Conservation (phyloP, 106 monocot species). For the Phalaenopsis equestris region DNA sequence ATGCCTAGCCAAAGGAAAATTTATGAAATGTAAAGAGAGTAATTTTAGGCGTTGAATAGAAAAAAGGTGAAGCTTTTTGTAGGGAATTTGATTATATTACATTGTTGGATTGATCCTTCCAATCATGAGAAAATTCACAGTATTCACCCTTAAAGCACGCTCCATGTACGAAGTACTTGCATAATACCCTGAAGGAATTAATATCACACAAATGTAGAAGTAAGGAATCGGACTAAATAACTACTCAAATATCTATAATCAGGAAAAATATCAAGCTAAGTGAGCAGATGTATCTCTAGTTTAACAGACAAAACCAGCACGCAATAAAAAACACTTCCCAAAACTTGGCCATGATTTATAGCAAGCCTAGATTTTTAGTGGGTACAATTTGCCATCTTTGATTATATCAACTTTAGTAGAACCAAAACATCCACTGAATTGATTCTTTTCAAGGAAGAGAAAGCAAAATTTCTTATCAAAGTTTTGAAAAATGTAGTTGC, state of each 20-base stretch:
- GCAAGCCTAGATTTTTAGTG: background rate
- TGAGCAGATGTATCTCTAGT: background rate
- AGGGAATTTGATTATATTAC: constrained; percentile 25
- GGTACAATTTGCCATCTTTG: background rate
- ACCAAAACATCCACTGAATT: background rate
- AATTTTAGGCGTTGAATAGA: background rate
- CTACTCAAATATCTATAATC: background rate
- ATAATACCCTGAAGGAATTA: constrained; percentile 57
- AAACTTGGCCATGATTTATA: background rate
- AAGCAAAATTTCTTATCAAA: background rate
- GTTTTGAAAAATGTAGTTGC: background rate
- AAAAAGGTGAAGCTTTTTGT: background rate
- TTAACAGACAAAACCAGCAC: background rate
- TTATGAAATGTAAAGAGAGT: background rate
- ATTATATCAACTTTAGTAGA: background rate
- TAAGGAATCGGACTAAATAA: constrained; percentile 1
- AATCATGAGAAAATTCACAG: constrained; percentile 96
- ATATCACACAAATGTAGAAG: constrained; percentile 1
- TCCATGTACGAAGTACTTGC: constrained; percentile 88
- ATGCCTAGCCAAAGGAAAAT: constrained; percentile 35
- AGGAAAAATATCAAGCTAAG: background rate
- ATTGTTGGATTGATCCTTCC: constrained; percentile 84
- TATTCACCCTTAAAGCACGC: constrained; percentile 89
- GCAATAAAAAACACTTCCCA: background rate
- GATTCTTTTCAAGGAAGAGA: background rate